Percentiles rank a stretch among this genome's conserved stretches.
phyloP scores from a whole-genome alignment of 306 rosid genomes.

The Vigna radiata region DNA sequence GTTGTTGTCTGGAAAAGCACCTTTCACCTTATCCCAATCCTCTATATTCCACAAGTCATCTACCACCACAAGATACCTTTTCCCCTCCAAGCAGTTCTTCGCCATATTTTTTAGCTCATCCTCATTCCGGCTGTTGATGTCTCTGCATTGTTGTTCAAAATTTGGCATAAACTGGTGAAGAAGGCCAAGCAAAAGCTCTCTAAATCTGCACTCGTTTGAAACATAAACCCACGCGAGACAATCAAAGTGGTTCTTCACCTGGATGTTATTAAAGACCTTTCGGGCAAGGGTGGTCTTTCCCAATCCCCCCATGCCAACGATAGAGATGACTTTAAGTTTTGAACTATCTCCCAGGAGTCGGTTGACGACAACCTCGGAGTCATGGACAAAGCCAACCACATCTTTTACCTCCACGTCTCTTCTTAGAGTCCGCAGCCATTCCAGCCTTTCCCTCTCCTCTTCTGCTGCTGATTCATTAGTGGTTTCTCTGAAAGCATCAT shows the following conservation, averaged over 20 bases:
- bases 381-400: no score
- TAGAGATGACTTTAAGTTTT: no score
- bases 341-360: no score
- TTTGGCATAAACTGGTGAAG: neutral
- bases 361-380: no score
- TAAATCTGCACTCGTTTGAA: neutral
- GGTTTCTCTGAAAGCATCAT: no score
- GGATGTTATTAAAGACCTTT: slow-evolving; percentile 4
- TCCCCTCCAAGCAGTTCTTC: neutral
- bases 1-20: slow-evolving; percentile 19
- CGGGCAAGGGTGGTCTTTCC: neutral
- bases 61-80: slow-evolving; percentile 30
- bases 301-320: no score
- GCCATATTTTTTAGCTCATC: slow-evolving; percentile 17
- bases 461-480: no score
- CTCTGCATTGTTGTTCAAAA: neutral
- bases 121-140: neutral
- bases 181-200: neutral
- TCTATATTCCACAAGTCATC: slow-evolving; percentile 35
- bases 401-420: no score
- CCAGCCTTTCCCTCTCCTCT: no score
- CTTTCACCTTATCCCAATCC: slow-evolving; percentile 27
- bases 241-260: neutral
- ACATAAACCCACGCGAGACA: neutral
- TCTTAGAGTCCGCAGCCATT: no score